These are phyloP conservation scores for Chimonanthus salicifolius DNA, from an alignment of 164 flowering plant species.

Conservation along the genomic window DNA sequence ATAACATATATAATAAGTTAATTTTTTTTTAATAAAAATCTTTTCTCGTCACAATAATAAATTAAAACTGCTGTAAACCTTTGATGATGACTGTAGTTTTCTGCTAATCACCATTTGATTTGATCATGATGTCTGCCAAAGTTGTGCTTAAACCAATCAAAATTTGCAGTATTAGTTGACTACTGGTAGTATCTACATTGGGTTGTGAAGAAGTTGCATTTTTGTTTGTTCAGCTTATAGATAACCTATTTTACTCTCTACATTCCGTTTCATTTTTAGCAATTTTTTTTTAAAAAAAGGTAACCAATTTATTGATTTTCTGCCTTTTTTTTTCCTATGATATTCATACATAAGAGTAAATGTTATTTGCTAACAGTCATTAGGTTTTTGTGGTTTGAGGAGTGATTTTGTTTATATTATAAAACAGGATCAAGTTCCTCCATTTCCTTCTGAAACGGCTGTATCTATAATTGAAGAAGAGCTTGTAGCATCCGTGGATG, in stretches of 20 bases:
- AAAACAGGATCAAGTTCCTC: constrained; percentile 99
- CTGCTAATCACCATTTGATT: background rate
- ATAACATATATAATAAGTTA: no score
- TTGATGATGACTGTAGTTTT: background rate
- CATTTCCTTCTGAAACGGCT: constrained; percentile 90
- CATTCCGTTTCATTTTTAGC: background rate
- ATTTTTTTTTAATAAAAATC: no score
- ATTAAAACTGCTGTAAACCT: background rate
- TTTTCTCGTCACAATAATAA: no score
- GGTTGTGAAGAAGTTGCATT: background rate
- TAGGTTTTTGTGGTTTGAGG: background rate
- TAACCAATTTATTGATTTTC: no score
- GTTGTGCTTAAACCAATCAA: background rate
- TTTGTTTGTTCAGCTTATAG: background rate
- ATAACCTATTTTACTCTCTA: background rate
- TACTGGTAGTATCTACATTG: background rate
- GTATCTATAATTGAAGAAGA: constrained; percentile 82
- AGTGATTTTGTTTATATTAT: background rate
- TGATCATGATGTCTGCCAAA: background rate
- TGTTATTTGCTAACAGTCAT: background rate
- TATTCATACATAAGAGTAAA: background rate
- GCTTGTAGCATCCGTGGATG: constrained; percentile 66
- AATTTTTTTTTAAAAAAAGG: background rate
- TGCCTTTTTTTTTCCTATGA: background rate
- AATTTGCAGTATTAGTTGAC: background rate